Evolutionary conservation across 2,329 filamentous ascomycete genomes (phyloP).

Genomic region (Elsinoe necatrix): DNA sequence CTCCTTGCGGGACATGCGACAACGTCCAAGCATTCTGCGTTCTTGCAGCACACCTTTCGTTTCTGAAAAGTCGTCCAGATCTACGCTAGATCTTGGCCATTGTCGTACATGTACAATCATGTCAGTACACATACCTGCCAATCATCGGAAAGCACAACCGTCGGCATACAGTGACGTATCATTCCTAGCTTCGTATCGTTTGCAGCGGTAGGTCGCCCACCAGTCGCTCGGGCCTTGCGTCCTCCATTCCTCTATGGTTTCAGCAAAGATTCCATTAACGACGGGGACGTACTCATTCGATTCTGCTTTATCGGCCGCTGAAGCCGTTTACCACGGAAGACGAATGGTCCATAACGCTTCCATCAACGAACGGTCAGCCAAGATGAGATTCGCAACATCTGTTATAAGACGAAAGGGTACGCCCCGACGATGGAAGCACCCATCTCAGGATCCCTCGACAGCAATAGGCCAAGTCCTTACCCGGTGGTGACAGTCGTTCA

Average conservation of each 20-base stretch:
- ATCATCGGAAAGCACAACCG: background rate
- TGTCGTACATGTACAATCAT: background rate
- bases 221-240: background rate
- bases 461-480: background rate
- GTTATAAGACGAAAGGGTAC: constrained; percentile 9
- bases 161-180: background rate
- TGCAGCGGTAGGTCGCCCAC: background rate
- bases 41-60: background rate
- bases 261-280: constrained; percentile 4
- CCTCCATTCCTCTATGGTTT: constrained; percentile 11
- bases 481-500: constrained; percentile 7
- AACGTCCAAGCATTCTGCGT: constrained; percentile 12
- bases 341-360: constrained; percentile 7
- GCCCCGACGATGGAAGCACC: background rate
- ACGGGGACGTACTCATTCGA: background rate
- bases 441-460: constrained; percentile 11
- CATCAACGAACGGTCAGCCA: constrained; percentile 11
- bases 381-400: constrained; percentile 4
- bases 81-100: background rate
- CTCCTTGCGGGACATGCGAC: background rate
- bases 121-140: background rate
- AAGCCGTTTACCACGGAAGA: constrained; percentile 2
- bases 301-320: constrained; percentile 12
- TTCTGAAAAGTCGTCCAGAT: background rate
- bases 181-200: background rate